phyloP scores from a whole-genome alignment of 331 rosid species.

The Cucumis variabilis region DNA sequence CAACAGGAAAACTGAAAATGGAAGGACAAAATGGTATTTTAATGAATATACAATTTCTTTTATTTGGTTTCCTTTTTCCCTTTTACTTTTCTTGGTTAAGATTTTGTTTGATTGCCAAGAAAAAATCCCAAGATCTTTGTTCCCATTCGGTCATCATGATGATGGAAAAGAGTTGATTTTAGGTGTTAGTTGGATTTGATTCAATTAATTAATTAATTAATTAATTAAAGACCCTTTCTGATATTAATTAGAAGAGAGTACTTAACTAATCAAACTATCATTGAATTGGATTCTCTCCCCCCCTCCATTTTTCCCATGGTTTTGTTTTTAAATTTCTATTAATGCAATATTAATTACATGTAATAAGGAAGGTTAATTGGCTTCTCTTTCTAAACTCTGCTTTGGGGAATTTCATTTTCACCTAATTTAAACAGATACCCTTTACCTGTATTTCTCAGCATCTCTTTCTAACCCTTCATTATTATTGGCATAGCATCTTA shows the following conservation, averaged over 20 bases:
- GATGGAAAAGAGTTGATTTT: constrained; percentile 65
- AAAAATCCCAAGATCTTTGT: constrained; percentile 55
- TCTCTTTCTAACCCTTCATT: background rate
- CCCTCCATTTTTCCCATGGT: background rate
- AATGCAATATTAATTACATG: background rate
- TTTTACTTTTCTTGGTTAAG: constrained; percentile 40
- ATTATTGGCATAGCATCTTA: background rate
- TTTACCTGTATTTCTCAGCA: background rate
- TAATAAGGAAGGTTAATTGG: background rate
- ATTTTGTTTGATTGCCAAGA: constrained; percentile 67
- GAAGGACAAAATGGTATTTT: background rate
- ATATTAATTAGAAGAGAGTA: constrained; percentile 30
- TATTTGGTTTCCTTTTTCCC: constrained; percentile 29
- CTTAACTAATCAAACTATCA: constrained; percentile 47
- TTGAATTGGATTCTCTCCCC: background rate
- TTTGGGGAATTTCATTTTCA: background rate
- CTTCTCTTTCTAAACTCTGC: background rate
- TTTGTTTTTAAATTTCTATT: background rate
- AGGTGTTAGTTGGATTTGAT: constrained; percentile 38
- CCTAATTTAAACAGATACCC: constrained; percentile 23
- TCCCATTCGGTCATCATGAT: constrained; percentile 67
- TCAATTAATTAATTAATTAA: constrained; percentile 17
- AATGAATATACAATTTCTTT: background rate
- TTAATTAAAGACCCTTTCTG: constrained; percentile 26
- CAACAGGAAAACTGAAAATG: no score